phyloP scores from a whole-genome alignment of 2,329 filamentous ascomycete genomes.

The Monilinia fructicola region DNA sequence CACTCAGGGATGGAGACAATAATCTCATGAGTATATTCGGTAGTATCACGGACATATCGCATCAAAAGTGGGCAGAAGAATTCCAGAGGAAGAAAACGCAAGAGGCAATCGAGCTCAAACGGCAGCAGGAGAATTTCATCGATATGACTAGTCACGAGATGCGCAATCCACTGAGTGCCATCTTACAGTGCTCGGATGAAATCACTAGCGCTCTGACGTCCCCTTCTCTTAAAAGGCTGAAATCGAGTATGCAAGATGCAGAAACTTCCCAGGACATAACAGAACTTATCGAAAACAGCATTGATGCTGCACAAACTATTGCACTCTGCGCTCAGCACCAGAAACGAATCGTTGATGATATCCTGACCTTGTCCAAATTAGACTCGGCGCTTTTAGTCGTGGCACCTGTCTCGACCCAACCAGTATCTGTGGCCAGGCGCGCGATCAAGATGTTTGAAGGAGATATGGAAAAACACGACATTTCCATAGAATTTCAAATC shows the following conservation, averaged over 20 bases:
- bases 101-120: constrained; percentile 57
- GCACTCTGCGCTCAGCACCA: constrained; percentile 71
- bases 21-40: constrained; percentile 78
- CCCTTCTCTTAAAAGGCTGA: not conserved
- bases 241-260: not conserved
- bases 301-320: constrained; percentile 81
- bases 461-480: constrained; percentile 67
- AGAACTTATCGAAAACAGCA: constrained; percentile 53
- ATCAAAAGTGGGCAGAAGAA: constrained; percentile 72
- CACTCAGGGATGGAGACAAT: constrained; percentile 64
- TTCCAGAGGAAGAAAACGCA: constrained; percentile 46
- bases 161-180: constrained; percentile 71
- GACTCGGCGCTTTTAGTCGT: constrained; percentile 70
- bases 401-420: constrained; percentile 68
- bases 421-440: constrained; percentile 63
- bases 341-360: constrained; percentile 68
- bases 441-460: constrained; percentile 77
- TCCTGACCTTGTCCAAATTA: constrained; percentile 66
- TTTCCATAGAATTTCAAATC: constrained; percentile 63
- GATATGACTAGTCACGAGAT: constrained; percentile 73
- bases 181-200: constrained; percentile 69
- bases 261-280: constrained; percentile 45
- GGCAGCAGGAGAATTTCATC: constrained; percentile 79
- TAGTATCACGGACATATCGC: constrained; percentile 80
- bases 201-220: constrained; percentile 59